Evolutionary conservation across 345 rosid species (phyloP), one percentile per base, ranked within the genome.

Genomic region (Acer yangbiense): DNA sequence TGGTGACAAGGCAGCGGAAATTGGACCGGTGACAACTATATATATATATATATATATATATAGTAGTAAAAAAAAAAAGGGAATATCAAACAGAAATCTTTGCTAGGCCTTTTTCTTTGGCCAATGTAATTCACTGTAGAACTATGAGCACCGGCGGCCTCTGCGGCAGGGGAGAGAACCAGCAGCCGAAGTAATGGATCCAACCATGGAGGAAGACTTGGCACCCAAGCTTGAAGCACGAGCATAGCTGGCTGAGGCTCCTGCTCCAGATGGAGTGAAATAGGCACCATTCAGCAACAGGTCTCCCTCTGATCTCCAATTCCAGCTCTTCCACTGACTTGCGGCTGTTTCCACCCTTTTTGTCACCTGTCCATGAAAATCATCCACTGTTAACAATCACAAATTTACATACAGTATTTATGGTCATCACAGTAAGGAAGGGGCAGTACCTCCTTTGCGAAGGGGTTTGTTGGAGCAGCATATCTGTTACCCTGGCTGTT

Each of bases 401-500:
- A 57, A 50, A 20, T 32, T 41, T 73, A 16, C 39, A 35, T 13
- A 32, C 35, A 25, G 27, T n/a, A n/a, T n/a, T n/a, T n/a, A n/a
- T n/a, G n/a, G n/a, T n/a, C n/a, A n/a, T n/a, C n/a, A n/a, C n/a
- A n/a, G n/a, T n/a, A n/a, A n/a, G n/a, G n/a, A n/a, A n/a, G n/a
- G n/a, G n/a, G n/a, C n/a, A 11, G 9, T 84, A 91, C 98, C 97
- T 93, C 98, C 81, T 94, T 94, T 55, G 97, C 97, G 16, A 91
- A 91, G 50, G 88, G 87, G 85, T 92, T 86, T 60, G 12, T 50
- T 1, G 98, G 97, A 82, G 98, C 98, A 74, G 87, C 85, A 43
- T 92, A 94, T 87, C 98, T 82, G 86, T 94, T 94, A 43, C 95
- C 98, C 87, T 94, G 98, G 78, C 98, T 94, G 90, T 92, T 94